phyloP scores from a whole-genome alignment of 352 stramenopile species.

The Aphanomyces cochlioides region DNA sequence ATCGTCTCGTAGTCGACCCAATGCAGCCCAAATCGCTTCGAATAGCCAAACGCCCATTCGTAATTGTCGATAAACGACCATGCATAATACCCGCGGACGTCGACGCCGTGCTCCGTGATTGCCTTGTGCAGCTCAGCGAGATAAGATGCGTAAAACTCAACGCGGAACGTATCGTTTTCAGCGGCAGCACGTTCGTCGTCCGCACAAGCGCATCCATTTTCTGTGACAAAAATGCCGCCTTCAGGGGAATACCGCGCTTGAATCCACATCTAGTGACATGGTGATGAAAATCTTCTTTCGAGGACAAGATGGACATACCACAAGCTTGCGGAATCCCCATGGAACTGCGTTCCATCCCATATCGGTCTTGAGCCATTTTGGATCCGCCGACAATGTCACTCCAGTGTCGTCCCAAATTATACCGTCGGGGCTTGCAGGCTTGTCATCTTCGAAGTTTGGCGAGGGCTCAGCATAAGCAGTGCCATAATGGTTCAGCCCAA shows the following conservation, averaged over 20 bases:
- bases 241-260: slow-evolving; percentile 70
- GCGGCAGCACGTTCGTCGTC: slow-evolving; percentile 65
- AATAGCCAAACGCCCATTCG: slow-evolving; percentile 69
- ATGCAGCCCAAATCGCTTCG: slow-evolving; percentile 52
- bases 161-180: slow-evolving; percentile 67
- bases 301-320: slow-evolving; percentile 56
- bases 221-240: slow-evolving; percentile 84
- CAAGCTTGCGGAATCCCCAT: slow-evolving; percentile 81
- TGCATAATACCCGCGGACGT: slow-evolving; percentile 85
- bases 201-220: slow-evolving; percentile 85
- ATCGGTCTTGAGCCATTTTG: slow-evolving; percentile 68
- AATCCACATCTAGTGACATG: slow-evolving; percentile 59
- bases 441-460: slow-evolving; percentile 37
- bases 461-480: slow-evolving; percentile 49
- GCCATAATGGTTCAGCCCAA: slow-evolving; percentile 95
- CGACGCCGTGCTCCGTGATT: slow-evolving; percentile 43
- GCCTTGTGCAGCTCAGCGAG: slow-evolving; percentile 61
- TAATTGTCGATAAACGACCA: slow-evolving; percentile 92
- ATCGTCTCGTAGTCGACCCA: slow-evolving; percentile 59
- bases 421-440: slow-evolving; percentile 36
- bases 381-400: slow-evolving; percentile 41
- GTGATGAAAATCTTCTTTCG: slow-evolving; percentile 37
- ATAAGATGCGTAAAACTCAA: slow-evolving; percentile 83
- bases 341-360: slow-evolving; percentile 76
- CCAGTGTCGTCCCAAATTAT: slow-evolving; percentile 46